These are phyloP conservation scores for Erodium texanum DNA, from an alignment of 441 rosid genomes.

Conservation along the genomic window DNA sequence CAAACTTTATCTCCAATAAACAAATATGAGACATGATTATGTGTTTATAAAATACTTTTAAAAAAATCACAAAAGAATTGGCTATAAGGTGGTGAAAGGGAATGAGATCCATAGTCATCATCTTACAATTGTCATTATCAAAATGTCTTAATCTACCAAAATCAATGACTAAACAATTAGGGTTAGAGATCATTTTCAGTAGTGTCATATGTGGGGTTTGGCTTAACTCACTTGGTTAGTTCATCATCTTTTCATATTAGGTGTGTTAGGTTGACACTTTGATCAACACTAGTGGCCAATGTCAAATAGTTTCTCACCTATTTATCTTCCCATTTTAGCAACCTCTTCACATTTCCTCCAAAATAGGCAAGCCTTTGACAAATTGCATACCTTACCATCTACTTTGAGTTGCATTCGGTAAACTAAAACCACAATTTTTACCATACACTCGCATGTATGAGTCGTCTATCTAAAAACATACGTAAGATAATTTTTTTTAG, in stretches of 20 bases:
- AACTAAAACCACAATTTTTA: neutral
- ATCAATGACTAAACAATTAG: neutral
- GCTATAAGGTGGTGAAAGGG: too few relatives aligned
- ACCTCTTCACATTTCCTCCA: conserved; percentile 10
- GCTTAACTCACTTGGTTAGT: neutral
- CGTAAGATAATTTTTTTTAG: too few relatives aligned
- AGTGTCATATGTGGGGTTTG: conserved; percentile 4
- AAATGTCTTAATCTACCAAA: neutral
- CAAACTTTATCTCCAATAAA: too few relatives aligned
- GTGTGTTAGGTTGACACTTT: conserved; percentile 33
- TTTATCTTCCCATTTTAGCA: conserved; percentile 16
- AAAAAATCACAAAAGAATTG: too few relatives aligned
- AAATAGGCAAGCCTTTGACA: neutral
- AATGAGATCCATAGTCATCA: neutral
- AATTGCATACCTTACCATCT: neutral
- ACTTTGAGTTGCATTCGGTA: neutral
- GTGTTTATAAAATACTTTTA: too few relatives aligned
- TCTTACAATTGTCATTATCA: neutral
- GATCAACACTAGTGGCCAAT: conserved; percentile 11
- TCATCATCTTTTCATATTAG: conserved; percentile 20
- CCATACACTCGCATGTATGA: too few relatives aligned
- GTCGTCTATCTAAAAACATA: too few relatives aligned
- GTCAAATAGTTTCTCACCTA: conserved; percentile 11
- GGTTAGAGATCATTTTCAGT: conserved; percentile 5
- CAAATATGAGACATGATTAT: too few relatives aligned